Evolutionary conservation across 768 basidiomycete genomes (phyloP), one percentile per base, ranked within the genome.

Genomic region (Roridomyces roridus): DNA sequence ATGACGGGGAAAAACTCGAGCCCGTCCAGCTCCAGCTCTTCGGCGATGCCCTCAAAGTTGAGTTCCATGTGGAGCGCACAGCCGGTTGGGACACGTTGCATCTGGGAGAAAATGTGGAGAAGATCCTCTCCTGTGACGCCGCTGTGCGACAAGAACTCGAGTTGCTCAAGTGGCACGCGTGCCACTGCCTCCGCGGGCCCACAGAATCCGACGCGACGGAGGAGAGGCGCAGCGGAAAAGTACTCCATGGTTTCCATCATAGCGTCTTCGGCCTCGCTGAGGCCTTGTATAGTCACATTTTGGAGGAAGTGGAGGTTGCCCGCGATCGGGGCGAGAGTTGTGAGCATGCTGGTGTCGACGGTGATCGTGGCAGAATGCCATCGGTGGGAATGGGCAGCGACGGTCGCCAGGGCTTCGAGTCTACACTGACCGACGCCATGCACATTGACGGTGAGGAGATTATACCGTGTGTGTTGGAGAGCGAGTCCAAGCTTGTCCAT

Each of bases 241-340:
- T 11, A 36, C 14, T 44, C 9, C 9, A 14, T 20, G 12, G 39
- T 20, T 1, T 39, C 42, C 1, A 1, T 14, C 24, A 49, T 21
- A 2, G 41, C 24, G 5, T 44, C 55, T 1, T 7, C 6, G 5
- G 35, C 25, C 12, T 49, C 55, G 8, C 36, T n/a, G 23, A 55
- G 2, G 2, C 3, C 47, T 15, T 44, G 25, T 1, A 49, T 36
- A 6, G 11, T 18, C 23, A 56, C 41, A n/a, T 15, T 18, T 46
- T 48, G 41, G 42, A 56, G 55, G 1, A n/a, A 26, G 6, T 31
- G 40, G 31, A 56, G 47, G 6, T 45, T 43, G 1, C 55, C 42
- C 6, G 46, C 34, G 6, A 44, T 40, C 2, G 39, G 9, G 7
- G 40, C 8, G 15, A 55, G 40, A 14, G 41, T 9, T n/a, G 3